A percentile compares a stretch with the other conserved stretches of the same genome.
phyloP scores from a whole-genome alignment of 2,329 filamentous ascomycete genomes.

The Xenosphaeropsis pyriputrescens region DNA sequence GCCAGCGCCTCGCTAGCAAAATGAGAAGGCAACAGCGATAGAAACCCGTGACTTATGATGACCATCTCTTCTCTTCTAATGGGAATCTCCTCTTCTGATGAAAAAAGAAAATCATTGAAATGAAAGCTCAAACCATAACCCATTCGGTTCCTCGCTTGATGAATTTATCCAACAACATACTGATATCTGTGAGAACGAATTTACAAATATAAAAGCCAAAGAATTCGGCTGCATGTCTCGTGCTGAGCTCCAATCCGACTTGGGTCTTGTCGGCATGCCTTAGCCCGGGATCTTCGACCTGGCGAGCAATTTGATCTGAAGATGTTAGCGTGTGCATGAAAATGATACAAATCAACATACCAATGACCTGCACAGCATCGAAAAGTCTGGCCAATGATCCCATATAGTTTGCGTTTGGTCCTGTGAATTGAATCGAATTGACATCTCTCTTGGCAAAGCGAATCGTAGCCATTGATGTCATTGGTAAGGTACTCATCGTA shows the following conservation, averaged over 20 bases:
- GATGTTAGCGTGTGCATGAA: slow-evolving; percentile 1
- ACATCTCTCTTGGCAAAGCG: slow-evolving; percentile 61
- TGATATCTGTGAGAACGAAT: slow-evolving; percentile 79
- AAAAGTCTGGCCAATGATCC: slow-evolving; percentile 76
- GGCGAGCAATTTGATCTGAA: slow-evolving; percentile 83
- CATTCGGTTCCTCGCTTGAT: slow-evolving; percentile 95
- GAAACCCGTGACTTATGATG: no score
- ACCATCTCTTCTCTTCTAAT: no score
- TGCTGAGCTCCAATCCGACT: slow-evolving; percentile 86
- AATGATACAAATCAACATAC: slow-evolving; percentile 36
- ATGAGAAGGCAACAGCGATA: no score
- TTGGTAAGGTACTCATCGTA: slow-evolving; percentile 63
- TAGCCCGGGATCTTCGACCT: slow-evolving; percentile 88
- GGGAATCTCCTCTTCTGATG: no score
- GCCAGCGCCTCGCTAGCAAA: no score
- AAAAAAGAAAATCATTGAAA: no score
- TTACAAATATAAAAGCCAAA: slow-evolving; percentile 95
- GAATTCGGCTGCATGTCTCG: slow-evolving; percentile 89
- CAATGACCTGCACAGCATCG: slow-evolving; percentile 82
- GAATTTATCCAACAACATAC: slow-evolving; percentile 83
- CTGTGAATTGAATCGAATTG: slow-evolving; percentile 53
- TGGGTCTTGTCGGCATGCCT: slow-evolving; percentile 87
- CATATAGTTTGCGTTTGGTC: slow-evolving; percentile 87
- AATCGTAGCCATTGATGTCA: slow-evolving; percentile 51
- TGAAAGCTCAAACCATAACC: slow-evolving; percentile 39